Base-by-base conservation (phyloP, 768 basidiomycete species). In the Mrakia frigida region DNA sequence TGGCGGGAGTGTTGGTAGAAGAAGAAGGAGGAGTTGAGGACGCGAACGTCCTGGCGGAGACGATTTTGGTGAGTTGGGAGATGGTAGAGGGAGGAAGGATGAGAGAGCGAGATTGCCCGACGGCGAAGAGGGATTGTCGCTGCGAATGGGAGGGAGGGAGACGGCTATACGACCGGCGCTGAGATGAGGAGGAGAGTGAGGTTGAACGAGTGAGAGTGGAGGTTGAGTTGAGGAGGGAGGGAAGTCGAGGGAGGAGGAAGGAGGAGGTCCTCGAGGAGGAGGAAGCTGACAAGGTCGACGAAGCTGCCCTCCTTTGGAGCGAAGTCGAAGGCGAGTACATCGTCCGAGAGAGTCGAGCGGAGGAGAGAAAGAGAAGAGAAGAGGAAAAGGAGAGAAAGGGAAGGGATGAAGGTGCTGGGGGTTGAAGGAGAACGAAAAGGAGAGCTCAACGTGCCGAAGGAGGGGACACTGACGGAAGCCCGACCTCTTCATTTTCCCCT, bases 251-350 rank as follows among this genome's bases (percentile, higher is more conserved):
- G 65, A 68, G 63, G 14, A 67, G 35, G 35, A 68, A 25, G 35
- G 65, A 68, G 9, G 65, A 21, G 1, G 65, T 21, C 65, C 35
- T 43, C 65, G 37, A 39, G 35, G 21, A 39, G 28, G 63, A 31
- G 31, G 63, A 35, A 31, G 63, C n/a, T 21, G 33, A 35, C 63
- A 65, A 33, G 23, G 37, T 41, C 65, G 65, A 39, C 65, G 65
- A 68, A 6, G 65, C 65, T 1, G 65, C 37, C 65, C 65, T 35
- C 65, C 35, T 1, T 11, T 35, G 39, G 5, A 68, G 25, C 1
- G 65, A 41, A 6, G 37, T 23, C 25, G 65, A 68, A n/a, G 35
- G 35, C 25, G 65, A 68, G 65, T 68, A 68, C 65, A 68, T 68
- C 37, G 56, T 56, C 56, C 56, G n/a, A 56, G n/a, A 6, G 56